phyloP scores from a whole-genome alignment of 208 protist genomes.

The Trypanosoma boissoni region DNA sequence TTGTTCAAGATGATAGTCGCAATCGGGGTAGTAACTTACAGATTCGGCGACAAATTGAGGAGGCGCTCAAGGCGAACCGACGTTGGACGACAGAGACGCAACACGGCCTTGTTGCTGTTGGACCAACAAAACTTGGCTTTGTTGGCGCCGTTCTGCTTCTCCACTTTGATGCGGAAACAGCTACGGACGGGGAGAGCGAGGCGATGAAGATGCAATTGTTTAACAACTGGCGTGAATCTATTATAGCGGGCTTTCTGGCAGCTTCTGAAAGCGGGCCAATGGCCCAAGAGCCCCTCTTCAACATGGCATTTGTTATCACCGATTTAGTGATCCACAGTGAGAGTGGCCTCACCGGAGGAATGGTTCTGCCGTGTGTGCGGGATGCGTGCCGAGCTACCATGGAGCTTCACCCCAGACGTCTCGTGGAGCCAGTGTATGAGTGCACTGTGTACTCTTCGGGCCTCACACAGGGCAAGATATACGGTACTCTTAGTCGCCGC shows the following conservation, averaged over 20 bases:
- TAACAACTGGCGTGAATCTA: slow-evolving; percentile 69
- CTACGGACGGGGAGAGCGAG: slow-evolving; percentile 3
- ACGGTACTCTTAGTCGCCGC: slow-evolving; percentile 83
- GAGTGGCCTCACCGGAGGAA: slow-evolving; percentile 70
- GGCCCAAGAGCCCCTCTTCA: slow-evolving; percentile 97
- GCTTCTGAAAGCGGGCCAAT: slow-evolving; percentile 94
- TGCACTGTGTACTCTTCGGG: slow-evolving; percentile 96
- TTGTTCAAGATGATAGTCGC: slow-evolving; percentile 63
- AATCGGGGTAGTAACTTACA: slow-evolving; percentile 63
- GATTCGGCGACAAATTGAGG: slow-evolving; percentile 35
- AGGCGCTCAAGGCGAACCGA: slow-evolving; percentile 43
- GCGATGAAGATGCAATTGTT: slow-evolving; percentile 27
- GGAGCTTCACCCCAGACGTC: slow-evolving; percentile 81
- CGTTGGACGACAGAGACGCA: slow-evolving; percentile 51
- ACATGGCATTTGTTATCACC: slow-evolving; percentile 87
- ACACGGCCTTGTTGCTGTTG: slow-evolving; percentile 55
- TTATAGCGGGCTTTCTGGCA: slow-evolving; percentile 96
- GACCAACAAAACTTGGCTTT: slow-evolving; percentile 68
- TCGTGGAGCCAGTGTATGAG: slow-evolving; percentile 97
- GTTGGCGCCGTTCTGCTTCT: slow-evolving; percentile 68
- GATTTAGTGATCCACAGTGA: slow-evolving; percentile 49
- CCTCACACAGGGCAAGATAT: slow-evolving; percentile 84
- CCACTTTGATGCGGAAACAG: slow-evolving; percentile 63
- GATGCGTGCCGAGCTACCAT: slow-evolving; percentile 94
- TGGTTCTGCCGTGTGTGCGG: slow-evolving; percentile 93